These are phyloP conservation scores for Hypoxylon sp. DNA, from an alignment of 2,329 filamentous ascomycete species.

Conservation along the genomic window DNA sequence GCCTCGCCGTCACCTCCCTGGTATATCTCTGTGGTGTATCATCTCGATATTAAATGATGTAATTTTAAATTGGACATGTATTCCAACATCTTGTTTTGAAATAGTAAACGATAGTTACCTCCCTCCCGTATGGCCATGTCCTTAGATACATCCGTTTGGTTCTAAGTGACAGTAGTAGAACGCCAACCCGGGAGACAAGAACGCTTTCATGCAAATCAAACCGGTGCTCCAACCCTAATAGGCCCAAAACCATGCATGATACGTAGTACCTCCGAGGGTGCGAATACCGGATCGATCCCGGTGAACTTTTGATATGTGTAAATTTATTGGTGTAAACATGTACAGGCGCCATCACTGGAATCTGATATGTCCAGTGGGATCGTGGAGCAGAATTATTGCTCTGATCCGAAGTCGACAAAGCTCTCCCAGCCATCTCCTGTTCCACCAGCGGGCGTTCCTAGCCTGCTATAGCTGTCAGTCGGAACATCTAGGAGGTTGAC, in stretches of 20 bases:
- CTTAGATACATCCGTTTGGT: slow-evolving; percentile 4
- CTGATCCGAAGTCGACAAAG: slow-evolving; percentile 53
- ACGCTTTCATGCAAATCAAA: slow-evolving; percentile 37
- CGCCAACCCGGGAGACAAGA: slow-evolving; percentile 29
- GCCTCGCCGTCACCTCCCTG: not conserved
- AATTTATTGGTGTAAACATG: slow-evolving; percentile 7
- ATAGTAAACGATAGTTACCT: slow-evolving; percentile 7
- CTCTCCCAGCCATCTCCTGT: slow-evolving; percentile 50
- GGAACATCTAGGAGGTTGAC: slow-evolving; percentile 33
- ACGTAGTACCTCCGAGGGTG: slow-evolving; percentile 23
- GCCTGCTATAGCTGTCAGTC: slow-evolving; percentile 36
- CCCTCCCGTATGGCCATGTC: not conserved
- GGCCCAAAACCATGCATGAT: slow-evolving; percentile 29
- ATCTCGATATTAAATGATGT: slow-evolving; percentile 26
- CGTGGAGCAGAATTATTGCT: slow-evolving; percentile 42
- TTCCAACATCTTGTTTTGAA: not conserved
- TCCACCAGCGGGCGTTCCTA: slow-evolving; percentile 46
- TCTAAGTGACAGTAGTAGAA: slow-evolving; percentile 8
- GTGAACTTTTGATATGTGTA: slow-evolving; percentile 11
- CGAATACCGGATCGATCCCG: slow-evolving; percentile 1
- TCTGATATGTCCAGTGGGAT: not conserved
- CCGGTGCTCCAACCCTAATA: slow-evolving; percentile 34
- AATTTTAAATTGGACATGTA: not conserved
- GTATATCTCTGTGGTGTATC: slow-evolving; percentile 23
- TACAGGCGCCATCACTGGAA: slow-evolving; percentile 4